These are phyloP conservation scores for Calonectria leucothoes DNA, from an alignment of 2,329 filamentous ascomycete genomes.

Conservation along the genomic window DNA sequence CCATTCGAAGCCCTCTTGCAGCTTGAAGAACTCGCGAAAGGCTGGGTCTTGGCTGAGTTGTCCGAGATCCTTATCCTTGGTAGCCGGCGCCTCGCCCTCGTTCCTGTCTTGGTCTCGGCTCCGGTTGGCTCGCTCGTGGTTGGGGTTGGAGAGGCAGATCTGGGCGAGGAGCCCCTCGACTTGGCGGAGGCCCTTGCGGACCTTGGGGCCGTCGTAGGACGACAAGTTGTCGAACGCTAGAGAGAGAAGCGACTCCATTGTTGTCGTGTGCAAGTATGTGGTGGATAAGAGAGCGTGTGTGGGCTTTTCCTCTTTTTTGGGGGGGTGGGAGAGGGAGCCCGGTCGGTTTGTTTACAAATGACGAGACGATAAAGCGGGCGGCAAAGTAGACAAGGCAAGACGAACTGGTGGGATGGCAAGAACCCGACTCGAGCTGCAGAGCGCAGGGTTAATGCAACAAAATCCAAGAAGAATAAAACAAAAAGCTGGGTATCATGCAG, in stretches of 20 bases:
- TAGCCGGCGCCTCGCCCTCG: slow-evolving; percentile 54
- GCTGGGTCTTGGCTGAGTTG: slow-evolving; percentile 85
- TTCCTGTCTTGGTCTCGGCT: slow-evolving; percentile 43
- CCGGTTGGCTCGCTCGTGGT: slow-evolving; percentile 32
- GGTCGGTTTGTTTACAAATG: slow-evolving; percentile 28
- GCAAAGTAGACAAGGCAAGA: neutral
- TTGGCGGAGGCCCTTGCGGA: slow-evolving; percentile 92
- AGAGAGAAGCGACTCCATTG: slow-evolving; percentile 91
- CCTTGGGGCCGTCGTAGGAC: slow-evolving; percentile 88
- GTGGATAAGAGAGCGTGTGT: slow-evolving; percentile 3
- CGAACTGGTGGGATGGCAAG: slow-evolving; percentile 5
- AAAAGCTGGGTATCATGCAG: slow-evolving; percentile 29
- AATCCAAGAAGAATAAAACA: slow-evolving; percentile 22
- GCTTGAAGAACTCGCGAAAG: slow-evolving; percentile 94
- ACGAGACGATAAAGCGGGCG: slow-evolving; percentile 23
- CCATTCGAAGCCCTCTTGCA: slow-evolving; percentile 98
- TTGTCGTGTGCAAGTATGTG: slow-evolving; percentile 56
- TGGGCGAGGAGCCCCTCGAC: slow-evolving; percentile 94
- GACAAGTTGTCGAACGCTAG: slow-evolving; percentile 97
- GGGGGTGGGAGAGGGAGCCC: slow-evolving; percentile 13
- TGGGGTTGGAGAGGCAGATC: slow-evolving; percentile 80
- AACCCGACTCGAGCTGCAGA: slow-evolving; percentile 20
- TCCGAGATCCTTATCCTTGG: slow-evolving; percentile 70
- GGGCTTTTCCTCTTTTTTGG: slow-evolving; percentile 24
- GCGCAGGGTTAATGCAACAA: slow-evolving; percentile 23